Evolutionary conservation across 306 rosid species (phyloP).

Genomic region (Oemleria cerasiformis): DNA sequence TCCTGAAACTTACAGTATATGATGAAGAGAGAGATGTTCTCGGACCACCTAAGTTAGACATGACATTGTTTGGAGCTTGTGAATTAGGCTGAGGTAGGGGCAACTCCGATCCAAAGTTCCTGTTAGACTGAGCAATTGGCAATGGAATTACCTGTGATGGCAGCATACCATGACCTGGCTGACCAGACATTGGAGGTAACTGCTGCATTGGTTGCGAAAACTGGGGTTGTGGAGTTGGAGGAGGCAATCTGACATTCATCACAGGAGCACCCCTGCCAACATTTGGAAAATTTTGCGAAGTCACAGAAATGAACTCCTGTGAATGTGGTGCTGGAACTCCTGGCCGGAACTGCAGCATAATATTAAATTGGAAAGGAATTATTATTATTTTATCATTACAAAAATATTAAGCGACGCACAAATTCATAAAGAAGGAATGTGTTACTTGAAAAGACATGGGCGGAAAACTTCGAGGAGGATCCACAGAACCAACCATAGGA

Average conservation of each 20-base stretch:
- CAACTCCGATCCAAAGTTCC: conserved; percentile 54
- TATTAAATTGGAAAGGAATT: background rate
- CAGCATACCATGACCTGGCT: conserved; percentile 46
- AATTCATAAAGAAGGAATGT: conserved; percentile 17
- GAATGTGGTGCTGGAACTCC: conserved; percentile 60
- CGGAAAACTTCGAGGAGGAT: conserved; percentile 66
- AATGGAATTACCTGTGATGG: conserved; percentile 57
- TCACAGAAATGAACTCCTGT: conserved; percentile 65
- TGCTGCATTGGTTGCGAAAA: conserved; percentile 68
- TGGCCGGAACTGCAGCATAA: conserved; percentile 65
- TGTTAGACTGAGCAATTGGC: conserved; percentile 58
- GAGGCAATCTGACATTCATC: conserved; percentile 73
- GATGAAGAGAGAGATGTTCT: conserved; percentile 61
- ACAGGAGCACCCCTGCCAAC: conserved; percentile 63
- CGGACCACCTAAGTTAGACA: conserved; percentile 60
- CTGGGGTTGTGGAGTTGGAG: conserved; percentile 55
- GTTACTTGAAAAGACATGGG: conserved; percentile 77
- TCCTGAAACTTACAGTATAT: conserved; percentile 55
- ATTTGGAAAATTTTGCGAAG: conserved; percentile 72
- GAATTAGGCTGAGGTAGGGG: conserved; percentile 47
- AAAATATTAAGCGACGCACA: conserved; percentile 5
- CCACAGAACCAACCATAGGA: conserved; percentile 63
- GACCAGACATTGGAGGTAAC: conserved; percentile 61
- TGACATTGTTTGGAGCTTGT: conserved; percentile 58
- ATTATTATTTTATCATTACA: background rate